A percentile compares a stretch with the other conserved stretches of the same genome.
These are phyloP conservation scores for Penicillium bovifimosum DNA, from an alignment of 495 filamentous ascomycete species.

Conservation along the genomic window DNA sequence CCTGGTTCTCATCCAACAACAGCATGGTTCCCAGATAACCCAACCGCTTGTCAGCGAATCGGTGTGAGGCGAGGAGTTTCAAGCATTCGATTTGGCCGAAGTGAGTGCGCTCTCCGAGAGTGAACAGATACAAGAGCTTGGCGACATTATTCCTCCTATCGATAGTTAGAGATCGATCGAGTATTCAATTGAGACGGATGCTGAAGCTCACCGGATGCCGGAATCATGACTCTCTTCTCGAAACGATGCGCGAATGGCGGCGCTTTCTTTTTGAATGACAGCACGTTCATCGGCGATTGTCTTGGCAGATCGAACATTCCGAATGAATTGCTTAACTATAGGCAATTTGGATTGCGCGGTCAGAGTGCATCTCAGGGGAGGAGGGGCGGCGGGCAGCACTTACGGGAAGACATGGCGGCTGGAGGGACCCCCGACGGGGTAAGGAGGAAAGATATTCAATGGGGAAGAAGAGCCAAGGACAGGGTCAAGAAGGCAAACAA, in stretches of 20 bases:
- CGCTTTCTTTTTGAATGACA: slow-evolving; percentile 98
- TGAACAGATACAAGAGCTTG: slow-evolving; percentile 96
- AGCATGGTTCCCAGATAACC: slow-evolving; percentile 96
- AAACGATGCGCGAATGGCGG: slow-evolving; percentile 92
- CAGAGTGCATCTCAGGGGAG: slow-evolving; percentile 31
- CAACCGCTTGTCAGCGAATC: slow-evolving; percentile 95
- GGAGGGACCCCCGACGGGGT: slow-evolving; percentile 35
- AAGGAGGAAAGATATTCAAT: slow-evolving; percentile 18
- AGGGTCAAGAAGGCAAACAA: slow-evolving; percentile 9
- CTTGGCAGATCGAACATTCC: slow-evolving; percentile 96
- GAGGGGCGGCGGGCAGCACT: slow-evolving; percentile 34
- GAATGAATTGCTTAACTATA: slow-evolving; percentile 98
- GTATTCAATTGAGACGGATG: slow-evolving; percentile 4
- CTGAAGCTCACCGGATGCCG: slow-evolving; percentile 63
- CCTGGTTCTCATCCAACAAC: slow-evolving; percentile 95
- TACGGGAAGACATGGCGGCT: slow-evolving; percentile 64
- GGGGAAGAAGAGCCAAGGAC: neutral
- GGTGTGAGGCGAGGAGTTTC: slow-evolving; percentile 91
- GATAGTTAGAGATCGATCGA: slow-evolving; percentile 21
- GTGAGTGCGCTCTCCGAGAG: slow-evolving; percentile 95
- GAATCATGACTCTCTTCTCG: slow-evolving; percentile 93
- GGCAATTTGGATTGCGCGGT: slow-evolving; percentile 3
- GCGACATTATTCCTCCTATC: slow-evolving; percentile 95
- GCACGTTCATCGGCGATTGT: slow-evolving; percentile 97
- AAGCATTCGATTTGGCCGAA: slow-evolving; percentile 99